phyloP scores from a whole-genome alignment of 2,329 filamentous ascomycete species.

The Cladosporium oxysporum region DNA sequence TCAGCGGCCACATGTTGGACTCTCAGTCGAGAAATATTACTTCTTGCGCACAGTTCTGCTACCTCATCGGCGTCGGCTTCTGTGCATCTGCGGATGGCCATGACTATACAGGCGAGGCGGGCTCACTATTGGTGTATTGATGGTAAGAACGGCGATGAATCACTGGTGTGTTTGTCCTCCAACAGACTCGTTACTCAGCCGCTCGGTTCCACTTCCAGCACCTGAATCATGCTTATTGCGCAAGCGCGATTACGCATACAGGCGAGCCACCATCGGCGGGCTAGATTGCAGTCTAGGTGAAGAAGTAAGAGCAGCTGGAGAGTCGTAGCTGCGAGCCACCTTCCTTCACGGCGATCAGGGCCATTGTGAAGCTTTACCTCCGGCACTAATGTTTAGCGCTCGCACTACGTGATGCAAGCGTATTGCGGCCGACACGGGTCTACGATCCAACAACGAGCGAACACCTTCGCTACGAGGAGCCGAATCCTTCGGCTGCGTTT shows the following conservation, averaged over 20 bases:
- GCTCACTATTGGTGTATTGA: not conserved
- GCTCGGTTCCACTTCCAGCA: not conserved
- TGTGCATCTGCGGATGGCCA: slow-evolving; percentile 3
- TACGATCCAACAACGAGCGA: not conserved
- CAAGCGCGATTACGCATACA: not conserved
- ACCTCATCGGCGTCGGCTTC: not conserved
- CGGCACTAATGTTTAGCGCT: not conserved
- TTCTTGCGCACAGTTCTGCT: slow-evolving; percentile 8
- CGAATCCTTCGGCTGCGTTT: not conserved
- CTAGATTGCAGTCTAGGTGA: not conserved
- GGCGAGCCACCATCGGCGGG: not conserved
- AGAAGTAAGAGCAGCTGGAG: not conserved
- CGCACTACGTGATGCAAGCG: not conserved
- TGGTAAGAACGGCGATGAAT: not conserved
- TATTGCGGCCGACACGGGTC: not conserved
- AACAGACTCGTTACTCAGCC: not conserved
- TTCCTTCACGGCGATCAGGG: not conserved
- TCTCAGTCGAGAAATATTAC: not conserved
- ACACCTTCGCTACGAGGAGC: not conserved
- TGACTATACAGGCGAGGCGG: not conserved
- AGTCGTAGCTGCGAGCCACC: not conserved
- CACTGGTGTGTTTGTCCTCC: not conserved
- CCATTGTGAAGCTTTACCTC: not conserved
- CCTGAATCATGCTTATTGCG: not conserved
- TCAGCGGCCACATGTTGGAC: not conserved